phyloP scores from a whole-genome alignment of 352 stramenopile genomes.

The Thalassiosira allenii region DNA sequence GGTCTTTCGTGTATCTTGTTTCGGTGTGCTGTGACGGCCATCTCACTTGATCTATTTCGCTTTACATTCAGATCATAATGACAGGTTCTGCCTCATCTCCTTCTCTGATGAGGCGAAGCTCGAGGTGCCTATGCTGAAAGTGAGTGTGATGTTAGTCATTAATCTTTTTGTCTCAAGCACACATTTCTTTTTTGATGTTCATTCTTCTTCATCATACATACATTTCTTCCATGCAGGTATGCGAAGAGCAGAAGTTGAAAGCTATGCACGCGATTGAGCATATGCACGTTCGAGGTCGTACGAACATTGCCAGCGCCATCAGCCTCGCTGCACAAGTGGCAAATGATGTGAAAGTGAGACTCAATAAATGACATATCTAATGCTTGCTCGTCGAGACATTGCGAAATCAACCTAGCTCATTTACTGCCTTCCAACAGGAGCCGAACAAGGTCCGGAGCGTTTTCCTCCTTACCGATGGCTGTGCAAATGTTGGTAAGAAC shows the following conservation, averaged over 20 bases:
- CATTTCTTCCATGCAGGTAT: no score
- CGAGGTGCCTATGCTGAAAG: constrained; percentile 62
- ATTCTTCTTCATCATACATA: no score
- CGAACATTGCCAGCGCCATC: constrained; percentile 81
- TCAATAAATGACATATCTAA: no score
- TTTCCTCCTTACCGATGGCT: constrained; percentile 84
- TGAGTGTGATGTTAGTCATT: no score
- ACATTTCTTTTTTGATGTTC: no score
- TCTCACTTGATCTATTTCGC: no score
- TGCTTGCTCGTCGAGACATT: no score
- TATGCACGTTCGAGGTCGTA: constrained; percentile 64
- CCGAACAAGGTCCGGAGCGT: constrained; percentile 74
- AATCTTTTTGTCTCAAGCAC: no score
- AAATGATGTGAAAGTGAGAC: constrained; percentile 41
- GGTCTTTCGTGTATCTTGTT: no score
- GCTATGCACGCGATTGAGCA: constrained; percentile 56
- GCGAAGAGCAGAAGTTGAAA: constrained; percentile 53
- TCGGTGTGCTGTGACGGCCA: no score
- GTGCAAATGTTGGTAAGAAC: constrained; percentile 80
- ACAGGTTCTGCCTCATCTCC: constrained; percentile 79
- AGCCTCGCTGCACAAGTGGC: constrained; percentile 60
- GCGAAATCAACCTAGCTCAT: not conserved
- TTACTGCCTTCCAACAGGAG: not conserved
- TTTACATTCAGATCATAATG: no score
- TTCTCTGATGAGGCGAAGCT: constrained; percentile 76